Percentiles rank a stretch among this genome's conserved stretches.
Evolutionary conservation across 2,329 filamentous ascomycete species (phyloP).

Genomic region (Chaetothyriales sp.): DNA sequence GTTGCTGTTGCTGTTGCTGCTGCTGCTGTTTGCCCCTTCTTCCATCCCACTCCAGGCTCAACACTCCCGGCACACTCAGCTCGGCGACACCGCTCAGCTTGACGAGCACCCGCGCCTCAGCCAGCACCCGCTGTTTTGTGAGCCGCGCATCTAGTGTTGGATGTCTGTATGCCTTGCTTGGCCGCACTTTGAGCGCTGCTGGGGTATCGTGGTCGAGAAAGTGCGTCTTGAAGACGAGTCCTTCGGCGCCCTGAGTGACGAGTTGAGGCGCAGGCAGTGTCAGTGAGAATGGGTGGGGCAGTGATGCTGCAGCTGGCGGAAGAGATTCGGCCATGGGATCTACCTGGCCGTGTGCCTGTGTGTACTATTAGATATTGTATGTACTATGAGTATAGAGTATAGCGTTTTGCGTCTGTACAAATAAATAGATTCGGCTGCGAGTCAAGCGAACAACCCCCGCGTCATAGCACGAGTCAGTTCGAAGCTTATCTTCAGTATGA

Average conservation of each 20-base stretch:
- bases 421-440: not conserved
- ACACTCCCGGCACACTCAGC: constrained; percentile 70
- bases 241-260: constrained; percentile 89
- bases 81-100: constrained; percentile 43
- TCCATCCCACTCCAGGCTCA: constrained; percentile 46
- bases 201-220: constrained; percentile 55
- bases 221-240: constrained; percentile 74
- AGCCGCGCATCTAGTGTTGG: constrained; percentile 74
- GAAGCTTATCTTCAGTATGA: not conserved
- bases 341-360: no score
- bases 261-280: constrained; percentile 28
- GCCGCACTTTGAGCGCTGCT: constrained; percentile 80
- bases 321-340: not conserved
- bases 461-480: not conserved
- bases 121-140: constrained; percentile 71
- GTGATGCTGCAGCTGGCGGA: not conserved
- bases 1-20: constrained; percentile 34
- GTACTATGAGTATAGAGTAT: no score
- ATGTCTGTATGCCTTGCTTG: constrained; percentile 82
- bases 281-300: not conserved
- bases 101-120: constrained; percentile 73
- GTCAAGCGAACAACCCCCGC: not conserved
- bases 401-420: no score
- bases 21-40: constrained; percentile 33
- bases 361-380: no score